Base-by-base conservation (phyloP, 2,329 filamentous ascomycete species). In the Cladosporium velox region DNA sequence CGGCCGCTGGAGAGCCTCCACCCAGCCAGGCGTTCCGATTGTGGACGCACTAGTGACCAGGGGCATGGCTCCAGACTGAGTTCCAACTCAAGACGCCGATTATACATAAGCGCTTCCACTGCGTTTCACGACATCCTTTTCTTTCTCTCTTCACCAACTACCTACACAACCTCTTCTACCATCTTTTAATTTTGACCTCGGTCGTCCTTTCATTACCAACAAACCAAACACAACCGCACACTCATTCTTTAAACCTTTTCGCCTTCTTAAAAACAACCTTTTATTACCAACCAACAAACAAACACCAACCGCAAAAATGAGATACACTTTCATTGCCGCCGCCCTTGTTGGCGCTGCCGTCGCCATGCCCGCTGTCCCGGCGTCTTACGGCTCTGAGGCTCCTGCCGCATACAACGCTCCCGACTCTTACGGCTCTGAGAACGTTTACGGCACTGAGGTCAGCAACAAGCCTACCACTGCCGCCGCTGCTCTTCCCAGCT, bases 281-380 rank as follows among this genome's bases (percentile, higher is more conserved):
- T 51, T 55, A 57, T 54, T 51, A 47, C 54, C 41, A 58, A 58
- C 21, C 30, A 24, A 58, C 8, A 34, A 41, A 58, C n/a, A 55
- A 54, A 51, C 47, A 52, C 62, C 51, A n/a, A 66, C 58, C 38
- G 41, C 64, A 59, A 69, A 69, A 30, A 69, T 69, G 67, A 59
- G 59, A 35, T 67, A 65, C 66, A 44, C 66, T 59, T 44, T 69
- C n/a, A 65, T 69, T 41, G 59, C 67, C 38, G 61, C 67, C 44
- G 64, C 67, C 66, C 64, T 69, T 57, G 61, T 69, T 58, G 67
- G 67, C 66, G 64, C 66, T 21, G 67, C 59, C 34, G 63, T 65
- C 51, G 67, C 67, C 51, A 64, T 67, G 49, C 67, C 67, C 59
- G 51, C 62, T 24, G 59, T 62, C n/a, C 62, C 61, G 21, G 61